Base-by-base conservation (phyloP, 2,329 filamentous ascomycete genomes). In the Paecilomyces sp. region DNA sequence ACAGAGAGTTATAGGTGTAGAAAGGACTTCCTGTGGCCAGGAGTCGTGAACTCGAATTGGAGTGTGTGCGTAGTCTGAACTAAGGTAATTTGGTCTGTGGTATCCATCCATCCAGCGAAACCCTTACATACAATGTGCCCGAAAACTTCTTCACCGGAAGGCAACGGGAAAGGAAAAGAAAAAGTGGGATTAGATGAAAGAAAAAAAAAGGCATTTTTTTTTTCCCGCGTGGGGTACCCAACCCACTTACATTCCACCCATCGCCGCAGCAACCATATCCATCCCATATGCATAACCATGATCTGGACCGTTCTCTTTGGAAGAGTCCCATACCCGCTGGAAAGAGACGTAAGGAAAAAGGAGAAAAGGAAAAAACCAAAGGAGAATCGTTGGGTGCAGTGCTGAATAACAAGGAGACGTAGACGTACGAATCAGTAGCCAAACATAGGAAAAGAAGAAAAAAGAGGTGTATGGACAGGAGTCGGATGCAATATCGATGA, bases 401-500 rank as follows among this genome's bases (percentile, higher is more conserved):
- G 41, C 41, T 47, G 7, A n/a, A 47, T 47, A 47, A 47, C n/a
- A 47, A 47, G n/a, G 54, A 50, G 47, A 12, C 61, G 58, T 60
- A 54, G 54, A 53, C 30, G 60, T 47, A 54, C 25, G 34, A 18
- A 60, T 36, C 22, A 9, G 22, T 58, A 51, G 50, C 58, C 22
- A 53, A 53, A 53, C 24, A 30, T 12, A 53, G 28, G 24, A 53
- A 30, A 25, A 5, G 51, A 53, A 30, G 3, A 53, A 30, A 53
- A 25, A 30, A 30, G 25, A 53, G 25, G 13, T 30, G 51, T 30
- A 53, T 25, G 51, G 54, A 61, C 61, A 61, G 57, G 60, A 41
- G 62, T 61, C 41, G 24, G 36, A 57, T 51, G 25, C 54, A 25
- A 58, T 53, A 57, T 54, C 50, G 53, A 52, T 25, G 53, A 59